Base-by-base conservation (phyloP, 495 filamentous ascomycete genomes). In the Talaromyces nanjingensis region DNA sequence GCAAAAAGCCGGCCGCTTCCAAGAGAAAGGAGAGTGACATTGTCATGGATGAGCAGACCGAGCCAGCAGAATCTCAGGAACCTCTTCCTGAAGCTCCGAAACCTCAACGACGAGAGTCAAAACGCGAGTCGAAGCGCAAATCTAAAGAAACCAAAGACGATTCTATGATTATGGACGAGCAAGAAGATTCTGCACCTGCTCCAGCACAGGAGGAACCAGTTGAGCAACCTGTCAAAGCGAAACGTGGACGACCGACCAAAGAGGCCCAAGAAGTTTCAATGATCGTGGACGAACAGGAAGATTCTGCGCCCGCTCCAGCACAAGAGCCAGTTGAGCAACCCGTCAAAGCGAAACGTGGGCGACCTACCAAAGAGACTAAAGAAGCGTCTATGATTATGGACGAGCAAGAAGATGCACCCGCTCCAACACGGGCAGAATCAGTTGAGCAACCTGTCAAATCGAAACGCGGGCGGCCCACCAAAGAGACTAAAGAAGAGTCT, bases 401-500 rank as follows among this genome's bases (percentile, higher is more conserved):
- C n/a, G 14, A 18, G 18, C 55, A 20, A 8, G 29, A 31, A 18
- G 14, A 58, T 18, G 12, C 7, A 58, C 6, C 22, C 7, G 29
- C 11, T 22, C 20, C 29, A 24, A 14, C 14, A 11, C 55, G 20
- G 1, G 6, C 18, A 16, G 56, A 59, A 37, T 1, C 56, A 6
- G 45, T 6, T 8, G 34, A 33, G 1, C 16, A 22, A n/a, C 42
- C 39, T 1, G 12, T 31, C 16, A 62, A 62, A 22, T n/a, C n/a
- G 27, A 62, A 62, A 20, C 60, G 60, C 8, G 60, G 47, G 5
- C 60, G 45, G 68, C 72, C 16, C 55, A 73, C 18, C 70, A 76
- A 60, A 29, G 59, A 53, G 20, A 49, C 25, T 11, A 24, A 34
- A 33, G 59, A 29, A n/a, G n/a, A n/a, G n/a, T 47, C 42, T 61